phyloP scores from a whole-genome alignment of 257 asterid genomes.

The Nicotiana knightiana region DNA sequence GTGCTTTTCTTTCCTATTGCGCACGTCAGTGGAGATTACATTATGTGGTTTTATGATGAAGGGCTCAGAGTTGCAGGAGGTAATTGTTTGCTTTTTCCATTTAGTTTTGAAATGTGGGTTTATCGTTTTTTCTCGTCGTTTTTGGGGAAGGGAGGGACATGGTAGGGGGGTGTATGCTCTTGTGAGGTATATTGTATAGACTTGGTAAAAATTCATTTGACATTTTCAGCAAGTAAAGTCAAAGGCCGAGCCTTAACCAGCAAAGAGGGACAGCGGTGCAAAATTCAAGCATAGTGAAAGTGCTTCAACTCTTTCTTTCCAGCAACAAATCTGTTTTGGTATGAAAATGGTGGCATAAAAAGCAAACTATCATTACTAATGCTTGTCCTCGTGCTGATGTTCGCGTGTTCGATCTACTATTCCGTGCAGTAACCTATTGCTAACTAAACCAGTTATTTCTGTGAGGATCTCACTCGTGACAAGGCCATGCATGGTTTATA shows the following conservation, averaged over 20 bases:
- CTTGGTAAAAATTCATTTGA: neutral
- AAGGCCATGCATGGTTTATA: neutral
- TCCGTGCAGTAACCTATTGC: neutral
- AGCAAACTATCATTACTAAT: neutral
- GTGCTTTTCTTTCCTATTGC: neutral
- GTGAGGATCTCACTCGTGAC: neutral
- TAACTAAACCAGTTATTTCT: neutral
- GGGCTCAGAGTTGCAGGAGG: neutral
- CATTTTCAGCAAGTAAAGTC: neutral
- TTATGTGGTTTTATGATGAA: neutral
- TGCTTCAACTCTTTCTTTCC: neutral
- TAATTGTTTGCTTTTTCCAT: neutral
- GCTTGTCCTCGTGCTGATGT: neutral
- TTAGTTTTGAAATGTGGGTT: neutral
- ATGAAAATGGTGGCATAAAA: neutral
- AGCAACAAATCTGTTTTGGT: neutral
- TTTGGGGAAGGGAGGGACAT: neutral
- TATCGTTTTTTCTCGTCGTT: neutral
- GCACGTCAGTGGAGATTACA: neutral
- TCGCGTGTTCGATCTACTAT: neutral
- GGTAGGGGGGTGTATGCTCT: neutral
- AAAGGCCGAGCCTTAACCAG: neutral
- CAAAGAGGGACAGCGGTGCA: neutral
- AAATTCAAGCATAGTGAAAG: neutral
- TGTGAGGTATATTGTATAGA: neutral